Conservation (phyloP, 2,329 filamentous ascomycete species). For the Phaeosphaeria sp. region DNA sequence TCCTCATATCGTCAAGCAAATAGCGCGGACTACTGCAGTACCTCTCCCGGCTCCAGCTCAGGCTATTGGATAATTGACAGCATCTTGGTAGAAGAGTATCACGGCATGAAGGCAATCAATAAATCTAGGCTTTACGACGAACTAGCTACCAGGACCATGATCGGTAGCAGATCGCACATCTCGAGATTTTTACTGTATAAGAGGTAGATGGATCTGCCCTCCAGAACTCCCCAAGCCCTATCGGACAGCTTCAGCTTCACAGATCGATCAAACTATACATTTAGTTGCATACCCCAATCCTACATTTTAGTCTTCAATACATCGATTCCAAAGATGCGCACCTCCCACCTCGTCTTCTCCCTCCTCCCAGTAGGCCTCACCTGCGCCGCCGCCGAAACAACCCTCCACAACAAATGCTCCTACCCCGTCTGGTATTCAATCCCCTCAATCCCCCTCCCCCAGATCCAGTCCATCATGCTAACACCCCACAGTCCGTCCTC, state of each 20-base stretch:
- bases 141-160: background rate
- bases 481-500: background rate
- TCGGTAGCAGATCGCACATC: background rate
- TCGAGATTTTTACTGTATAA: conserved; percentile 11
- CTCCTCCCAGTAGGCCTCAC: conserved; percentile 17
- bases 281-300: too few relatives aligned
- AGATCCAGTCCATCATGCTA: background rate
- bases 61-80: conserved; percentile 1
- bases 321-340: conserved; percentile 18
- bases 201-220: background rate
- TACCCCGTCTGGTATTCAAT: conserved; percentile 27
- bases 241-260: background rate
- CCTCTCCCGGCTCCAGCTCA: conserved; percentile 8
- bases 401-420: conserved; percentile 35
- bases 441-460: too few relatives aligned
- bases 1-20: background rate
- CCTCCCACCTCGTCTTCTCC: conserved; percentile 19
- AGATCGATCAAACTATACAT: too few relatives aligned
- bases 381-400: conserved; percentile 16
- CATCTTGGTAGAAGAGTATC: conserved; percentile 19
- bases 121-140: conserved; percentile 1
- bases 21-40: conserved; percentile 7
- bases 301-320: too few relatives aligned
- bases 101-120: conserved; percentile 4
- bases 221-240: background rate